Conservation (phyloP, 345 rosid genomes). For the Durio zibethinus region DNA sequence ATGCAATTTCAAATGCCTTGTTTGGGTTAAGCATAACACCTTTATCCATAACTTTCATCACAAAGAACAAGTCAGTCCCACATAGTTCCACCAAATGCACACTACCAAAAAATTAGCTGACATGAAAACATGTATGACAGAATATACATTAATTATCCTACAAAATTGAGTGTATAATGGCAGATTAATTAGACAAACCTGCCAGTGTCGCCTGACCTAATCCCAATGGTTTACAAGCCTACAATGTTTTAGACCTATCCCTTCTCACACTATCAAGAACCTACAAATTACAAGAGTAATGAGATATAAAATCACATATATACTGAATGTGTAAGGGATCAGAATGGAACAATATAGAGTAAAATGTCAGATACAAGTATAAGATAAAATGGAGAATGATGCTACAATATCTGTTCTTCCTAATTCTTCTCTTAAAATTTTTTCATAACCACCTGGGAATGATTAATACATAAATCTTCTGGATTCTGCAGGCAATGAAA, state of each 20-base stretch:
- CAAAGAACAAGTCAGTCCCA: slow-evolving; percentile 68
- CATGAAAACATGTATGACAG: neutral
- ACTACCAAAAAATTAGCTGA: slow-evolving; percentile 35
- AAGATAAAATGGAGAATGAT: neutral
- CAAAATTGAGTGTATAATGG: neutral
- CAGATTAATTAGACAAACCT: slow-evolving; percentile 43
- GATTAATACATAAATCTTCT: slow-evolving; percentile 94
- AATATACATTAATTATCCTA: neutral
- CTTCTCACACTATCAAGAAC: slow-evolving; percentile 63
- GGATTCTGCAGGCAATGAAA: slow-evolving; percentile 57
- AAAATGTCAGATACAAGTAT: neutral
- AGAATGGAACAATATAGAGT: neutral
- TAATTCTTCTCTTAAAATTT: neutral
- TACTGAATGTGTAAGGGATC: neutral
- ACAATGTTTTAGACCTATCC: slow-evolving; percentile 74
- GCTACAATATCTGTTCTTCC: neutral
- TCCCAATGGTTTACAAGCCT: slow-evolving; percentile 83
- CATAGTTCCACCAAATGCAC: slow-evolving; percentile 87
- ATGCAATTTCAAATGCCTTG: slow-evolving; percentile 49
- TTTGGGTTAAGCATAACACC: slow-evolving; percentile 85
- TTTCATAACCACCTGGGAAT: slow-evolving; percentile 49
- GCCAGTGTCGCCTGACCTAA: slow-evolving; percentile 99
- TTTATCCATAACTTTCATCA: slow-evolving; percentile 99
- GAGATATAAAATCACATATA: neutral
- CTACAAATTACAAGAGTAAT: slow-evolving; percentile 30